These are phyloP conservation scores for Graphiopsis chlorocephala DNA, from an alignment of 2,329 filamentous ascomycete species.

Conservation along the genomic window DNA sequence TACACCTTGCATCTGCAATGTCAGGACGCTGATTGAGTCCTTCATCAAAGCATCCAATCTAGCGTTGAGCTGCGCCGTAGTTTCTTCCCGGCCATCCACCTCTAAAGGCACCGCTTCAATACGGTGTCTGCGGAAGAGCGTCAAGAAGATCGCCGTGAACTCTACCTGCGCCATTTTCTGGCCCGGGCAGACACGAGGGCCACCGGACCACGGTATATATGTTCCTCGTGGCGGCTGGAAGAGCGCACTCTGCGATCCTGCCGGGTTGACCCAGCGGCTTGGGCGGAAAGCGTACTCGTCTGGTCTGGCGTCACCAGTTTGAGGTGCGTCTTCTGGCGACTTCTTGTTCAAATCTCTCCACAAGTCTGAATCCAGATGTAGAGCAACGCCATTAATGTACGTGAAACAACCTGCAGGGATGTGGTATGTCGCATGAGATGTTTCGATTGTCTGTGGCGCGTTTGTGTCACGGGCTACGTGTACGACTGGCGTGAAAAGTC, in stretches of 20 bases:
- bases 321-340: constrained; percentile 14
- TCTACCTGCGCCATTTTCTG: constrained; percentile 57
- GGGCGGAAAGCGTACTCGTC: constrained; percentile 41
- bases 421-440: constrained; percentile 27
- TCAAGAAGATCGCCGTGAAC: constrained; percentile 48
- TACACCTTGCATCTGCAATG: constrained; percentile 29
- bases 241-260: constrained; percentile 22
- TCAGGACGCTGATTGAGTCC: constrained; percentile 26
- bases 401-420: constrained; percentile 37
- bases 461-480: constrained; percentile 38
- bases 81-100: constrained; percentile 18
- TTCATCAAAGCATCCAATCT: constrained; percentile 26
- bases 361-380: constrained; percentile 29
- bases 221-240: constrained; percentile 40
- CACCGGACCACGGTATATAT: constrained; percentile 50
- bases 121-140: constrained; percentile 31
- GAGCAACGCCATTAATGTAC: constrained; percentile 35
- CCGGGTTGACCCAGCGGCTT: constrained; percentile 39
- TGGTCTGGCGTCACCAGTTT: neutral
- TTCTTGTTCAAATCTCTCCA: constrained; percentile 26
- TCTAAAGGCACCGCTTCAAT: constrained; percentile 24
- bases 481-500: constrained; percentile 41
- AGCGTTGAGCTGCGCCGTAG: constrained; percentile 16
- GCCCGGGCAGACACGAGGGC: constrained; percentile 52
- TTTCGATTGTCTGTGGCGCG: constrained; percentile 32